Percentiles rank a stretch among this genome's conserved stretches.
phyloP scores from a whole-genome alignment of 805 yeast species.

The Lachancea quebecensis region DNA sequence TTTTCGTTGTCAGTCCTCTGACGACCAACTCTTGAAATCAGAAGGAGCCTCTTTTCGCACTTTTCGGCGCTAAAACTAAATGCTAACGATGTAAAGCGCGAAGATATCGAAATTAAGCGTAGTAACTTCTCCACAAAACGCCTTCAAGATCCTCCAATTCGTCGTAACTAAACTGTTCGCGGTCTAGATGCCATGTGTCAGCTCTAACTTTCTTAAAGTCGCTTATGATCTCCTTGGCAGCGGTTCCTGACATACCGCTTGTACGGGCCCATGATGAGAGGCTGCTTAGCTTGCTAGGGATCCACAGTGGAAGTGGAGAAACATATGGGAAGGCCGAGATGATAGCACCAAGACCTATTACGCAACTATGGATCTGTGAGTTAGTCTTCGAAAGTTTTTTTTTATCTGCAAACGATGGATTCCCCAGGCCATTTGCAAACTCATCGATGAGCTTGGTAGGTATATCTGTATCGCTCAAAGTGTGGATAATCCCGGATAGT shows the following conservation, averaged over 20 bases:
- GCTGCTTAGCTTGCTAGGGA: slow-evolving; percentile 63
- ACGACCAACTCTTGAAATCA: too few relatives aligned
- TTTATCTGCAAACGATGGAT: slow-evolving; percentile 24
- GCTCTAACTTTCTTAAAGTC: slow-evolving; percentile 86
- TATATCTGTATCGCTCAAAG: slow-evolving; percentile 39
- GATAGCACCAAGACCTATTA: slow-evolving; percentile 81
- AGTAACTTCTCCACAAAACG: slow-evolving; percentile 86
- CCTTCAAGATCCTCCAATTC: slow-evolving; percentile 92
- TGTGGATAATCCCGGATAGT: slow-evolving; percentile 74
- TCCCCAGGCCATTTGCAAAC: slow-evolving; percentile 32
- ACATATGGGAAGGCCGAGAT: slow-evolving; percentile 84
- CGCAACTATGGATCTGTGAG: slow-evolving; percentile 68
- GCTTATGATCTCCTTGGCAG: slow-evolving; percentile 76
- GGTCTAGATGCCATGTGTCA: slow-evolving; percentile 94
- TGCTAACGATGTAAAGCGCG: too few relatives aligned
- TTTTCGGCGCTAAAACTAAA: too few relatives aligned
- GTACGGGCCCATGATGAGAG: slow-evolving; percentile 68
- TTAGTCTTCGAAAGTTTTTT: slow-evolving; percentile 35
- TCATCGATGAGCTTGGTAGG: slow-evolving; percentile 34
- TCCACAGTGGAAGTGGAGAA: slow-evolving; percentile 89
- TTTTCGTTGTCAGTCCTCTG: too few relatives aligned
- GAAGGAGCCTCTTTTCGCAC: too few relatives aligned
- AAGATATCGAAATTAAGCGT: slow-evolving; percentile 40
- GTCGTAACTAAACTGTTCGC: slow-evolving; percentile 61
- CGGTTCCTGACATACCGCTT: slow-evolving; percentile 71